Conservation (phyloP, 2,329 filamentous ascomycete genomes). For the Apiospora sp. region DNA sequence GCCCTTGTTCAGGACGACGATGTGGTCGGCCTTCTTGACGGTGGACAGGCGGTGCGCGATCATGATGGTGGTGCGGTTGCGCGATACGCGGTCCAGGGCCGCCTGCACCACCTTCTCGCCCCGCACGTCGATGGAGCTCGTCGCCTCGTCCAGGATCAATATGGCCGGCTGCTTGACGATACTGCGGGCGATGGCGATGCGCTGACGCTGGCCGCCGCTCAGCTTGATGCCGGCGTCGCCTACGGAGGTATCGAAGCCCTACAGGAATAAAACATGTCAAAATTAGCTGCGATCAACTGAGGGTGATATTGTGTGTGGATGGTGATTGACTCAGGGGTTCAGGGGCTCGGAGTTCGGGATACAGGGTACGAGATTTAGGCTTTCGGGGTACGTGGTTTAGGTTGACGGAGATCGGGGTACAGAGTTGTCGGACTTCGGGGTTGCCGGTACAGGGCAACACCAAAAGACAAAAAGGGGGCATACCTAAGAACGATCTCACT, state of each 20-base stretch:
- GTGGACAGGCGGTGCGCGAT: conserved; percentile 79
- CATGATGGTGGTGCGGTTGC: conserved; percentile 60
- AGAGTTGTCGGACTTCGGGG: too few relatives aligned
- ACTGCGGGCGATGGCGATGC: conserved; percentile 71
- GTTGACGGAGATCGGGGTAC: not conserved
- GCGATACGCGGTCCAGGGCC: conserved; percentile 55
- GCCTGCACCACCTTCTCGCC: conserved; percentile 66
- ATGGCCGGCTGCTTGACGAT: conserved; percentile 71
- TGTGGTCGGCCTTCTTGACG: conserved; percentile 92
- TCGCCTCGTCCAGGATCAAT: conserved; percentile 73
- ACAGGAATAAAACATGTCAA: conserved; percentile 42
- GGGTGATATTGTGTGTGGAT: not conserved
- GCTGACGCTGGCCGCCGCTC: conserved; percentile 73
- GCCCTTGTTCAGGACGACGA: conserved; percentile 88
- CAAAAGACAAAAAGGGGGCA: accelerated
- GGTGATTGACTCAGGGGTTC: not conserved
- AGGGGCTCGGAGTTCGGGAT: not conserved
- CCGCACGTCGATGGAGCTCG: conserved; percentile 68
- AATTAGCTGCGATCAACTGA: not conserved
- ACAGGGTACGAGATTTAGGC: not conserved
- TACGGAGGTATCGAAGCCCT: conserved; percentile 68
- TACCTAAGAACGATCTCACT: not conserved
- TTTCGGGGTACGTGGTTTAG: not conserved
- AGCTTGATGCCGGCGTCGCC: conserved; percentile 51
- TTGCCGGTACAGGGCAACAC: too few relatives aligned